phyloP scores from a whole-genome alignment of 768 basidiomycete genomes.

The Thelephora aurantiotincta region DNA sequence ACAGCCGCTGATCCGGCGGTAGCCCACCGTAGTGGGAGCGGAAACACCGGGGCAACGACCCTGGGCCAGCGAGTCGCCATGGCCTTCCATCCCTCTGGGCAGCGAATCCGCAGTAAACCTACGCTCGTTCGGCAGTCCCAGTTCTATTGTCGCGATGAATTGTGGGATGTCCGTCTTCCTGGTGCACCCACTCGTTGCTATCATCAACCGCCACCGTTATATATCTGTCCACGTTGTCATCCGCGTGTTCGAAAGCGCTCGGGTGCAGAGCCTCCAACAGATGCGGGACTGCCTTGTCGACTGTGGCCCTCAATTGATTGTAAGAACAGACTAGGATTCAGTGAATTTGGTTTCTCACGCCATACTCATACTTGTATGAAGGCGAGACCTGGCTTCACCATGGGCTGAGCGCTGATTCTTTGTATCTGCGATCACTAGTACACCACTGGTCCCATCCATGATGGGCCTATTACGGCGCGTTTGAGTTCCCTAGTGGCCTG shows the following conservation, averaged over 20 bases:
- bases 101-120: slow-evolving; percentile 1
- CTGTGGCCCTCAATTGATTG: slow-evolving; percentile 15
- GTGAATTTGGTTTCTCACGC: too few species aligned
- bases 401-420: too few species aligned
- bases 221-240: background rate
- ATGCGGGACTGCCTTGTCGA: slow-evolving; percentile 16
- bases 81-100: background rate
- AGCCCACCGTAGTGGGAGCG: slow-evolving; percentile 20
- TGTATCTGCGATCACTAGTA: too few species aligned
- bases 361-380: too few species aligned
- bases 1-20: slow-evolving; percentile 17
- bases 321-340: too few species aligned
- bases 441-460: too few species aligned
- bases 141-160: slow-evolving; percentile 10
- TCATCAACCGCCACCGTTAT: background rate
- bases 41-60: slow-evolving; percentile 15
- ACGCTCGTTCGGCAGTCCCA: slow-evolving; percentile 9
- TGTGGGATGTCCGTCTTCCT: background rate
- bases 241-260: slow-evolving; percentile 2
- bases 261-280: slow-evolving; percentile 13
- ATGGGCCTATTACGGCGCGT: too few species aligned
- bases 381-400: too few species aligned
- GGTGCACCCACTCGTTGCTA: background rate
- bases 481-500: too few species aligned
- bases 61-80: slow-evolving; percentile 2